Conservation (phyloP, 257 asterid species). For the Ilex asprella region DNA sequence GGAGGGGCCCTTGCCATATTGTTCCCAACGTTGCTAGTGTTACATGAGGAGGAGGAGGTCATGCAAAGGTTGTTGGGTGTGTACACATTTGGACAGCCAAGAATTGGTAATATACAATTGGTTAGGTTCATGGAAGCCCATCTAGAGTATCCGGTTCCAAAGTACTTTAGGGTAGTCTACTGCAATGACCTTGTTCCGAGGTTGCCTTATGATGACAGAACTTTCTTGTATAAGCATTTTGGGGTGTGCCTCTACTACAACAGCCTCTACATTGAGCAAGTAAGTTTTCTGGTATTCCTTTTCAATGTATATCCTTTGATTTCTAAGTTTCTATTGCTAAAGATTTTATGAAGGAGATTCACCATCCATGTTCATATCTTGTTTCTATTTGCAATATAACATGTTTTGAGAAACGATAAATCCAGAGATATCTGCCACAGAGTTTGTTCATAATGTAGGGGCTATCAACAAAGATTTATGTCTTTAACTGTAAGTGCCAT, state of each 20-base stretch:
- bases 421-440: neutral
- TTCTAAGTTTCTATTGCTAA: neutral
- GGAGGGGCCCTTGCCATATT: conserved; percentile 93
- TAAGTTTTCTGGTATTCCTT: conserved; percentile 20
- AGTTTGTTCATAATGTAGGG: neutral
- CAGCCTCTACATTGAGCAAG: conserved; percentile 69
- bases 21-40: conserved; percentile 62
- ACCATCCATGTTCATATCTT: neutral
- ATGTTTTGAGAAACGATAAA: neutral
- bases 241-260: conserved; percentile 71
- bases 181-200: conserved; percentile 92
- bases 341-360: neutral
- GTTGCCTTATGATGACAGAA: conserved; percentile 77
- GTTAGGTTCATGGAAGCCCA: conserved; percentile 59
- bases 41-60: conserved; percentile 57
- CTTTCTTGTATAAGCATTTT: conserved; percentile 85
- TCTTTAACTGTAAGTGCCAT: too few species aligned
- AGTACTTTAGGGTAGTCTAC: conserved; percentile 73
- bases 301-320: neutral
- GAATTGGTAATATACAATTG: conserved; percentile 62
- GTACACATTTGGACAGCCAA: conserved; percentile 87
- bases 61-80: conserved; percentile 53
- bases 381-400: too few species aligned
- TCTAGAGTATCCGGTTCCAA: conserved; percentile 45
- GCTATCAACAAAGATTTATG: neutral